Evolutionary conservation across 768 basidiomycete genomes (phyloP), one percentile per base, ranked within the genome.

Genomic region (Termitomyces sp.): DNA sequence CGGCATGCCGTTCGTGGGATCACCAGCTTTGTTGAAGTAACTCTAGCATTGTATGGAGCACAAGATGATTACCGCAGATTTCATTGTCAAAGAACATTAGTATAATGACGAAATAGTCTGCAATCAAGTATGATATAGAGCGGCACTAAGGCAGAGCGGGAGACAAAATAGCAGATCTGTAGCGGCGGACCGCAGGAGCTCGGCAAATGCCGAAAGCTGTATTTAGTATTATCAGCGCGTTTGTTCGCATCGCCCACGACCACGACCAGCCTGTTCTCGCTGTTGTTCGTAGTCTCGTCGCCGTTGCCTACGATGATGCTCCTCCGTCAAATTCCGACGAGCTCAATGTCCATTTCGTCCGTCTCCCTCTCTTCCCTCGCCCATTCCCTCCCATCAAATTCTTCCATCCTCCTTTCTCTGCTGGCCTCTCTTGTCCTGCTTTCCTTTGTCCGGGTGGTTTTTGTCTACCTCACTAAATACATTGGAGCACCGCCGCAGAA

Each of bases 381-480:
- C 45, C 57, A 55, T 48, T 49, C 61, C n/a, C 44, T 67, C 30
- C 67, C 69, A n/a, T 66, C 68, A 18, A 67, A 65, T 39, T 61
- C 68, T 20, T 66, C 68, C 46, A 50, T 72, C 41, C 58, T 72
- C 45, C 57, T 72, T 24, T 67, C 69, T 18, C 58, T 73, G 9
- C 53, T 73, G 24, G 67, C 65, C 37, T 68, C 69, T 15, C 41
- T 72, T n/a, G 61, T 67, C 22, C 55, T 72, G 18, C 66, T 73
- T 18, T 64, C 61, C 20, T 60, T 69, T 46, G 54, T 71, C 31
- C 65, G 61, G 53, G 63, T 67, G 31, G 61, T 62, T 31, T 54
- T 66, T 18, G 42, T 66, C 6, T 62, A 30, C 56, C 57, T 67
- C 49, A 52, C 61, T 34, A 55, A 36, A 46, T 51, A 58, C 27